A percentile compares a stretch with the other conserved stretches of the same genome.
phyloP scores from a whole-genome alignment of 2,329 filamentous ascomycete species.

The Fusarium albidum region DNA sequence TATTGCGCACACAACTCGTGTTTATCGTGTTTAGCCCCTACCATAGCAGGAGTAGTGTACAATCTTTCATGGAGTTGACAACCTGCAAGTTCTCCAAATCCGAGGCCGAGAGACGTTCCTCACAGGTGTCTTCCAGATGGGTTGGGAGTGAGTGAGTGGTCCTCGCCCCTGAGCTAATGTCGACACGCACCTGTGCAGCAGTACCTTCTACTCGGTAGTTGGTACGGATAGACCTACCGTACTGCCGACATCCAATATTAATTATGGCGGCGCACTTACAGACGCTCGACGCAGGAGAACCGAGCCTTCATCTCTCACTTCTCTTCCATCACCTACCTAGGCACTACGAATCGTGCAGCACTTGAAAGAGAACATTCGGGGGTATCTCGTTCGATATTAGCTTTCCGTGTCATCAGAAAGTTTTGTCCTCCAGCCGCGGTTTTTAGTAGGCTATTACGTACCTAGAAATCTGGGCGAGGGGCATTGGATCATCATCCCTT shows the following conservation, averaged over 20 bases:
- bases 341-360: neutral
- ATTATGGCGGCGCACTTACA: neutral
- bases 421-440: neutral
- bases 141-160: conserved; percentile 13
- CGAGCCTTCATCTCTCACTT: neutral
- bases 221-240: neutral
- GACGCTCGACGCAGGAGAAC: conserved; percentile 23
- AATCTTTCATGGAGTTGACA: too few relatives aligned
- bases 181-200: conserved; percentile 1
- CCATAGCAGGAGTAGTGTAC: too few relatives aligned
- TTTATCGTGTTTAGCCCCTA: too few relatives aligned
- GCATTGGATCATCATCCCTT: conserved; percentile 9
- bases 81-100: neutral
- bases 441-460: too few relatives aligned
- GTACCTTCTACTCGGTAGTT: neutral
- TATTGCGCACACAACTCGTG: too few relatives aligned
- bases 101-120: conserved; percentile 19
- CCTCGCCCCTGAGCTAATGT: conserved; percentile 30
- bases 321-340: conserved; percentile 19
- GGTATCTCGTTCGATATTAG: neutral
- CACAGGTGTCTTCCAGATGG: conserved; percentile 7
- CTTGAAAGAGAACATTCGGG: neutral
- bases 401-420: conserved; percentile 1
- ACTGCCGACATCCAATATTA: too few relatives aligned
- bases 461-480: conserved; percentile 2